Conservation (phyloP, 2,329 filamentous ascomycete genomes). For the Myriosclerotinia scirpicola region DNA sequence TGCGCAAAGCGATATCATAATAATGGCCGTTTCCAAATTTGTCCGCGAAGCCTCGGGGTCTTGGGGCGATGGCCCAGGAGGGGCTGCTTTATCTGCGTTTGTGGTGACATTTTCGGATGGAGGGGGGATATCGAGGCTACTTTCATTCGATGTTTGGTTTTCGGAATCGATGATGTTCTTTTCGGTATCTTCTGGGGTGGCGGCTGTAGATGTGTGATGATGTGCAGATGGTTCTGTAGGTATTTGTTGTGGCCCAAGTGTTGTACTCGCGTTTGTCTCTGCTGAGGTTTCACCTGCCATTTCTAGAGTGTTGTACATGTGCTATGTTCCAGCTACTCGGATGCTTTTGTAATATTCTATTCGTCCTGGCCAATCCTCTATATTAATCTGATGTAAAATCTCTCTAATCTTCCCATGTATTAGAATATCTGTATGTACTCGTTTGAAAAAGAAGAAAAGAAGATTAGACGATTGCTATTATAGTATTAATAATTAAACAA, state of each 20-base stretch:
- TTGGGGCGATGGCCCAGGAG: conserved; percentile 1
- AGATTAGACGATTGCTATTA: neutral
- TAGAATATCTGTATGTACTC: neutral
- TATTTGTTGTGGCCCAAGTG: neutral
- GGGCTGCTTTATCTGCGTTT: neutral
- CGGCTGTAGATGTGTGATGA: neutral
- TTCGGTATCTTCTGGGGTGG: neutral
- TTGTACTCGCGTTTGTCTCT: neutral
- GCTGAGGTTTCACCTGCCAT: neutral
- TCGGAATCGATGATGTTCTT: neutral
- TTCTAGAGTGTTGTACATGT: neutral
- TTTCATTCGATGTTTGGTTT: neutral
- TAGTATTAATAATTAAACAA: neutral
- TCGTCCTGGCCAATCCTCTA: neutral
- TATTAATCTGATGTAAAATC: neutral
- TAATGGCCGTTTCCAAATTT: conserved; percentile 37
- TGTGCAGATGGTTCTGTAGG: neutral
- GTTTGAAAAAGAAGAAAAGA: neutral
- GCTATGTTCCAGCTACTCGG: neutral
- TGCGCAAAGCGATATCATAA: conserved; percentile 39
- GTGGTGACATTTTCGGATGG: neutral
- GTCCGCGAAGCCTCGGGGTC: conserved; percentile 39
- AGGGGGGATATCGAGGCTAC: neutral
- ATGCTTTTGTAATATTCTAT: neutral
- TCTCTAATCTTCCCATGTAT: neutral